Conservation (phyloP, 2,329 filamentous ascomycete species). For the Coccinonectria pachysandricola region DNA sequence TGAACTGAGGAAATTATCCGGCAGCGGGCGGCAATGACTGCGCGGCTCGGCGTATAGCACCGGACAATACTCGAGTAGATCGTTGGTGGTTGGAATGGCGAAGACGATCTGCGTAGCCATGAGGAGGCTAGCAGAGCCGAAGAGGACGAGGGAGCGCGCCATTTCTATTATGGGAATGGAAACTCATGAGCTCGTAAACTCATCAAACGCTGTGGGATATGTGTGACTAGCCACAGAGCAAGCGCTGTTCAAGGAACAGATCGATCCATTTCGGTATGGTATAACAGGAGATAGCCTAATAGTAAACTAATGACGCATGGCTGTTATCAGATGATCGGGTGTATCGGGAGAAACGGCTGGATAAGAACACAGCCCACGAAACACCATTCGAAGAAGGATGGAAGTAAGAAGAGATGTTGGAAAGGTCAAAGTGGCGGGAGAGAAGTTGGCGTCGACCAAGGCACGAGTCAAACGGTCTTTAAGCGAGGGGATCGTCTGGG, state of each 20-base stretch:
- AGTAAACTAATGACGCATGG: too few species aligned
- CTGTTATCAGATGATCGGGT: not conserved
- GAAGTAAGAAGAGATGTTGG: too few species aligned
- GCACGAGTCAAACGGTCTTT: too few species aligned
- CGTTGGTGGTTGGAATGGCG: slow-evolving; percentile 8
- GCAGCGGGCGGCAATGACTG: slow-evolving; percentile 10
- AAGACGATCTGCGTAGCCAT: slow-evolving; percentile 2
- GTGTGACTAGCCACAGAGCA: too few species aligned
- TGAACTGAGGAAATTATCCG: slow-evolving; percentile 14
- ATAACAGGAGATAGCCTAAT: too few species aligned
- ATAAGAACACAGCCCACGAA: too few species aligned
- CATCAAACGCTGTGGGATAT: too few species aligned
- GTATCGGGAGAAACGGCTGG: not conserved
- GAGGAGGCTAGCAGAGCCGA: slow-evolving; percentile 7
- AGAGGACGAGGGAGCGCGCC: slow-evolving; percentile 6
- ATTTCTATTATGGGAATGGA: too few species aligned
- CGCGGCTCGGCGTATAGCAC: slow-evolving; percentile 11
- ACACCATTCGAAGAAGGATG: too few species aligned
- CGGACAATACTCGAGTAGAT: slow-evolving; percentile 12
- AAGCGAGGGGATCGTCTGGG: slow-evolving; percentile 2
- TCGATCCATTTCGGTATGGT: slow-evolving; percentile 11
- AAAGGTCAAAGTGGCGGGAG: too few species aligned
- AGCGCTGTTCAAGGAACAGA: slow-evolving; percentile 8
- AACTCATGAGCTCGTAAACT: too few species aligned
- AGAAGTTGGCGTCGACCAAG: too few species aligned